Evolutionary conservation across 257 asterid genomes (phyloP).

Genomic region (Solanum appendiculatum): DNA sequence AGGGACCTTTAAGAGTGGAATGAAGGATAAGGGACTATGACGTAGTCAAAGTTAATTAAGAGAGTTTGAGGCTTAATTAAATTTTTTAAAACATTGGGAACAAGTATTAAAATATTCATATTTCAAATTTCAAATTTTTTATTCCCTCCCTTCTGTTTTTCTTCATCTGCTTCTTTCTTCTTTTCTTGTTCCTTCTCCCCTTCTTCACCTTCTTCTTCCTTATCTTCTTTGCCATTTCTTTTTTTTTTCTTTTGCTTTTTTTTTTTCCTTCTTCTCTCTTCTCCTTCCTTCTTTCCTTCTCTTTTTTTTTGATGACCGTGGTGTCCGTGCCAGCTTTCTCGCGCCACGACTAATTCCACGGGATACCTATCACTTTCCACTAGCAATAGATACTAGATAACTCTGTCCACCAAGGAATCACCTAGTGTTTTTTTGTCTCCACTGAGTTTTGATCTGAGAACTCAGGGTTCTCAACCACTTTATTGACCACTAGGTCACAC

Average conservation of each 20-base stretch:
- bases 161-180: background rate
- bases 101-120: background rate
- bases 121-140: background rate
- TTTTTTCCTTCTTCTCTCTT: background rate
- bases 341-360: background rate
- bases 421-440: background rate
- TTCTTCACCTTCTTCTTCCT: background rate
- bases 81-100: background rate
- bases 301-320: too few relatives aligned
- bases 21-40: background rate
- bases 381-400: background rate
- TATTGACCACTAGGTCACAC: background rate
- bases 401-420: background rate
- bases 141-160: background rate
- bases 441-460: background rate
- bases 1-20: background rate
- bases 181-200: background rate
- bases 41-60: background rate
- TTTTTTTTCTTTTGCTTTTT: too few relatives aligned
- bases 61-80: background rate
- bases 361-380: background rate
- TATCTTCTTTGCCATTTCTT: background rate
- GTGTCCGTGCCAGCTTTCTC: background rate
- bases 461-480: background rate
- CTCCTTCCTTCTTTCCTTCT: background rate